These are phyloP conservation scores for Pyrenopolyporus hunteri DNA, from an alignment of 495 filamentous ascomycete genomes.

Conservation along the genomic window DNA sequence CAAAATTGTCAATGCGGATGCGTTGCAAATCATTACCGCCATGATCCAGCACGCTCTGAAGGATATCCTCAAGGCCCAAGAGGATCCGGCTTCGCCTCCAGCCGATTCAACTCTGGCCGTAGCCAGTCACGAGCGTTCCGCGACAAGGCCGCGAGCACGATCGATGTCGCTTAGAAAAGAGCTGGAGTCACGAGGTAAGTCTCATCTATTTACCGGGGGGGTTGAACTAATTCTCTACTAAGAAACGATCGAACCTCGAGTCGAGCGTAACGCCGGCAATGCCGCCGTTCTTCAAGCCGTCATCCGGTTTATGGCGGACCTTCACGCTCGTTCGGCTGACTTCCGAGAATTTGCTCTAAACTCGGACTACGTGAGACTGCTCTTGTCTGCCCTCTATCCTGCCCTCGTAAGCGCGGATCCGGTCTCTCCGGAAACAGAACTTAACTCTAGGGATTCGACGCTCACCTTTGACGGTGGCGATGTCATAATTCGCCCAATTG, in stretches of 20 bases:
- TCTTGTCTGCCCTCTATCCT: conserved; percentile 82
- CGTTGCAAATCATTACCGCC: conserved; percentile 77
- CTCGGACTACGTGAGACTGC: conserved; percentile 77
- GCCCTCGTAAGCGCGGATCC: conserved; percentile 82
- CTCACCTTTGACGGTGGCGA: conserved; percentile 86
- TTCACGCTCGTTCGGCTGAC: conserved; percentile 71
- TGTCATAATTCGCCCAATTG: conserved; percentile 77
- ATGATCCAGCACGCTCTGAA: conserved; percentile 87
- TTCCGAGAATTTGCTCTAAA: conserved; percentile 82
- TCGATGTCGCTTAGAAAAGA: conserved; percentile 58
- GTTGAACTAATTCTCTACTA: conserved; percentile 20
- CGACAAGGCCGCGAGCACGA: conserved; percentile 50
- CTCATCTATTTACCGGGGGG: neutral
- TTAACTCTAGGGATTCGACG: conserved; percentile 76
- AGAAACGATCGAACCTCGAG: conserved; percentile 47
- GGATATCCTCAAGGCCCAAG: conserved; percentile 65
- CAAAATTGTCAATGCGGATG: conserved; percentile 75
- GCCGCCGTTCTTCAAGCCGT: conserved; percentile 70
- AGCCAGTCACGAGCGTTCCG: conserved; percentile 28
- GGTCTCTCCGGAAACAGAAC: conserved; percentile 79
- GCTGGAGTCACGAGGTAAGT: conserved; percentile 57
- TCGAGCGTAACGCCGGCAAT: conserved; percentile 57
- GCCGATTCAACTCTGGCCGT: conserved; percentile 26
- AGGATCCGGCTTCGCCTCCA: conserved; percentile 61
- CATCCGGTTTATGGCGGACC: conserved; percentile 76